Conservation (phyloP, 306 rosid genomes). For the Begonia peltatifolia region DNA sequence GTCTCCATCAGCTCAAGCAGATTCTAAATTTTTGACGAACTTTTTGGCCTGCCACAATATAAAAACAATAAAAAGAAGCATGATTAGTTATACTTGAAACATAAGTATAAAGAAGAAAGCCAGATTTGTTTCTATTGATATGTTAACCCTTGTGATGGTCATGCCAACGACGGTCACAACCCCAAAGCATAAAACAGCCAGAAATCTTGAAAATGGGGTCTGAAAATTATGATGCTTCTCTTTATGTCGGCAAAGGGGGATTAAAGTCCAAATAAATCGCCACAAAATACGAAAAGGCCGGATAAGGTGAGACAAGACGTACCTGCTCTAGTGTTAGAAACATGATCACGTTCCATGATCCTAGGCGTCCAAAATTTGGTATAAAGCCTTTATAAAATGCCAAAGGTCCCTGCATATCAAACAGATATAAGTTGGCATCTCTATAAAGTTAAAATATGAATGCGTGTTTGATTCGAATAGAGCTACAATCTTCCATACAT, state of each 20-base stretch:
- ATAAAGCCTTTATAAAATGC: slow-evolving; percentile 94
- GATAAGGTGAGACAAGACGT: slow-evolving; percentile 4
- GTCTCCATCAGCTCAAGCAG: slow-evolving; percentile 25
- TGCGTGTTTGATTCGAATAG: not conserved
- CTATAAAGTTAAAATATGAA: not conserved
- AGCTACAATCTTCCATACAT: too few species aligned
- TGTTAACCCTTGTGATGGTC: too few species aligned
- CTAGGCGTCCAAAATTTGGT: slow-evolving; percentile 86
- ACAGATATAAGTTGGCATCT: too few species aligned
- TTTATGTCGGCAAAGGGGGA: too few species aligned
- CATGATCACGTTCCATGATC: slow-evolving; percentile 99
- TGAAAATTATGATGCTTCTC: too few species aligned
- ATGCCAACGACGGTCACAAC: too few species aligned
- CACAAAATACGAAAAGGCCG: not conserved
- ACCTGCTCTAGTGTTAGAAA: slow-evolving; percentile 96
- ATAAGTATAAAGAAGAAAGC: not conserved
- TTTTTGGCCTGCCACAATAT: slow-evolving; percentile 42
- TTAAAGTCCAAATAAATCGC: too few species aligned
- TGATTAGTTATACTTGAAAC: slow-evolving; percentile 7
- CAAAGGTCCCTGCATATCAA: slow-evolving; percentile 62
- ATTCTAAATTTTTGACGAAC: slow-evolving; percentile 38
- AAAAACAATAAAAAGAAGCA: not conserved
- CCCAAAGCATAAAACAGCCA: too few species aligned
- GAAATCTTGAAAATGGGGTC: too few species aligned
- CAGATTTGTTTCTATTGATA: not conserved